Evolutionary conservation across 129 eudicot species (phyloP), one percentile per base, ranked within the genome.

Genomic region (Lactuca sativa): DNA sequence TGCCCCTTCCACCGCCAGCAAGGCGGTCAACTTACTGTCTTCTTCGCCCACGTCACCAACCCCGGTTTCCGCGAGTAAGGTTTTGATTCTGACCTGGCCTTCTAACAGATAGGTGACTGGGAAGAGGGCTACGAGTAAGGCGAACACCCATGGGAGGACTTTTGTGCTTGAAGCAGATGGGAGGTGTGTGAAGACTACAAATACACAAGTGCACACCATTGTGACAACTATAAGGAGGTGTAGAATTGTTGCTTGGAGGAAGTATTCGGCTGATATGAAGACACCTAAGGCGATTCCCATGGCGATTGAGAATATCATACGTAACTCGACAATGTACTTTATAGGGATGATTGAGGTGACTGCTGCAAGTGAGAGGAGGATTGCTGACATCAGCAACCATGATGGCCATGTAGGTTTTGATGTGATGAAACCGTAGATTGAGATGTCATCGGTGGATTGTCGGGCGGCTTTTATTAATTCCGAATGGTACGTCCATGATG

Each of bases 341-440:
- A 95, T 87, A 15, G 99, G 99, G 73, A 95, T 87, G 33, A 90
- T 62, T 70, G 99, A 90, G 51, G 99, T 90, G 65, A 87, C 77
- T 47, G 96, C 92, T 2, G 99, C 90, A 18, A 95, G 92, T 36
- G 99, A 82, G 68, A 95, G 96, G 32, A 95, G 86, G 56, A 84
- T 81, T 18, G 97, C 80, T 63, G 81, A 74, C 68, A 95, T 85
- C 54, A 95, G 97, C 62, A 95, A 78, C 99, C 99, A 95, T 59
- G 99, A 88, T 37, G 99, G 99, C 99, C 99, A 95, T 43, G 97
- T 85, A 15, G 97, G 96, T 74, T 87, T 95, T 16, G 91, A 60
- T 49, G 97, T 86, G 73, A 87, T 83, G 74, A 90, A 95, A 48
- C 99, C 99, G 15, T 95, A 95, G 32, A 95, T 95, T 43, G 97